Conservation (phyloP, 192 early-diverging fungal genomes). For the Gamsiella multidivaricata region DNA sequence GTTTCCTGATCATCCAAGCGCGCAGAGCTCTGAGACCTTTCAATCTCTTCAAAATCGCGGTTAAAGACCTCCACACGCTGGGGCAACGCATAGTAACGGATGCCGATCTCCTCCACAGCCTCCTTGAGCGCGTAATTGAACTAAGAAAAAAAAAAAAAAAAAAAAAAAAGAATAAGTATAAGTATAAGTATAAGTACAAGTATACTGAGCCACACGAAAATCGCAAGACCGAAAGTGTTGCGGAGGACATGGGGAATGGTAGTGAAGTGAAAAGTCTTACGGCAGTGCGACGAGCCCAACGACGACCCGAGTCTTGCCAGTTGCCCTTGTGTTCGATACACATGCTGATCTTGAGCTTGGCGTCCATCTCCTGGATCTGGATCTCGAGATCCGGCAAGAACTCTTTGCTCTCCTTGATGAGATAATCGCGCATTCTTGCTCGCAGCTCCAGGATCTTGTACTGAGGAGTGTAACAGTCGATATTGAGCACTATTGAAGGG, state of each 20-base stretch:
- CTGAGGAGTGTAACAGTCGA: conserved; percentile 79
- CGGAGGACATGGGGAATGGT: too few relatives aligned
- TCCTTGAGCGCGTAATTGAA: conserved; percentile 51
- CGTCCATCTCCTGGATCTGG: conserved; percentile 69
- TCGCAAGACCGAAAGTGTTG: too few relatives aligned
- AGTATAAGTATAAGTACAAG: background rate
- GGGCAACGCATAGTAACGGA: conserved; percentile 42
- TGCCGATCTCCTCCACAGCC: conserved; percentile 50
- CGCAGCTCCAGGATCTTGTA: conserved; percentile 72
- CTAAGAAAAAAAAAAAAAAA: background rate
- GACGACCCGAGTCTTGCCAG: conserved; percentile 78
- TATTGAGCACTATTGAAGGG: conserved; percentile 43
- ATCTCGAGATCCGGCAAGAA: conserved; percentile 65
- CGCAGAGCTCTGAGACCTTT: background rate
- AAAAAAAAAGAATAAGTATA: background rate
- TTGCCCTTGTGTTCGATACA: conserved; percentile 81
- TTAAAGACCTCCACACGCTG: conserved; percentile 40
- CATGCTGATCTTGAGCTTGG: conserved; percentile 71
- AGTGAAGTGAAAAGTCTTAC: conserved; percentile 7
- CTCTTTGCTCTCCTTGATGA: conserved; percentile 68
- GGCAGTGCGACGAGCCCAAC: conserved; percentile 45
- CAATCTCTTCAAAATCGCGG: conserved; percentile 9
- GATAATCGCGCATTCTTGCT: conserved; percentile 72
- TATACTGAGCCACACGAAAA: too few relatives aligned
- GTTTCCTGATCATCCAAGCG: background rate